Percentiles rank a stretch among this genome's conserved stretches.
Evolutionary conservation across 2,329 filamentous ascomycete genomes (phyloP).

Genomic region (Graphilbum fragrans): DNA sequence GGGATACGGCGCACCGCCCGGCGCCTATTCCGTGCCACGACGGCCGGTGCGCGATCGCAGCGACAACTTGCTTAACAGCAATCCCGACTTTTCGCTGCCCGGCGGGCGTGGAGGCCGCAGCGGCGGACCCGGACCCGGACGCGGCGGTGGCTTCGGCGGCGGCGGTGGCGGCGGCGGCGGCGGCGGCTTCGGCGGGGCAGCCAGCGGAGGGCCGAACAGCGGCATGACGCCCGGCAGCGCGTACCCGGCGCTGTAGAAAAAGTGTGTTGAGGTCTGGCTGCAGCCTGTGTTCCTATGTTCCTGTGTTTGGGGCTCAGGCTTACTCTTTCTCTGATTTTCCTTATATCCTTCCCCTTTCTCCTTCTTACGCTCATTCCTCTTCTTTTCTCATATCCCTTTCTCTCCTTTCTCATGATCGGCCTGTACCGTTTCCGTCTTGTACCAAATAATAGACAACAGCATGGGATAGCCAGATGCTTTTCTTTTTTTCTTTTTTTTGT

Average conservation of each 20-base stretch:
- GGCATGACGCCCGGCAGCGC: slow-evolving; percentile 31
- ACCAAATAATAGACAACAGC: no score
- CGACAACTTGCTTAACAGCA: slow-evolving; percentile 64
- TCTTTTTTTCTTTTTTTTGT: no score
- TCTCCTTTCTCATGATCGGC: no score
- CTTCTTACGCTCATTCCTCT: not conserved
- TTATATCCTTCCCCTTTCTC: not conserved
- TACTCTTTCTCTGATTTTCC: not conserved
- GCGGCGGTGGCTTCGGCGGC: slow-evolving; percentile 4
- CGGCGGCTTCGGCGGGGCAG: slow-evolving; percentile 27
- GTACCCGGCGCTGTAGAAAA: slow-evolving; percentile 26
- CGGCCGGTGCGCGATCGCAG: slow-evolving; percentile 43
- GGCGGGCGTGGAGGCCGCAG: slow-evolving; percentile 19
- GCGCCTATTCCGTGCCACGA: slow-evolving; percentile 15
- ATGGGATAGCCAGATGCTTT: no score
- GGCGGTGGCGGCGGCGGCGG: slow-evolving; percentile 16
- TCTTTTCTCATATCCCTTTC: no score
- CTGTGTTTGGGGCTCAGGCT: not conserved
- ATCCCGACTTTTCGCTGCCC: slow-evolving; percentile 73
- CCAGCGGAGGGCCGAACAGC: no score
- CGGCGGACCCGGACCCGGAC: slow-evolving; percentile 2
- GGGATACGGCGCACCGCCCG: not conserved
- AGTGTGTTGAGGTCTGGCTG: not conserved
- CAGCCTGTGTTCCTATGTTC: not conserved
- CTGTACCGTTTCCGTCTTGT: no score